Base-by-base conservation (phyloP, 306 rosid genomes). In the Hippophae rhamnoides region DNA sequence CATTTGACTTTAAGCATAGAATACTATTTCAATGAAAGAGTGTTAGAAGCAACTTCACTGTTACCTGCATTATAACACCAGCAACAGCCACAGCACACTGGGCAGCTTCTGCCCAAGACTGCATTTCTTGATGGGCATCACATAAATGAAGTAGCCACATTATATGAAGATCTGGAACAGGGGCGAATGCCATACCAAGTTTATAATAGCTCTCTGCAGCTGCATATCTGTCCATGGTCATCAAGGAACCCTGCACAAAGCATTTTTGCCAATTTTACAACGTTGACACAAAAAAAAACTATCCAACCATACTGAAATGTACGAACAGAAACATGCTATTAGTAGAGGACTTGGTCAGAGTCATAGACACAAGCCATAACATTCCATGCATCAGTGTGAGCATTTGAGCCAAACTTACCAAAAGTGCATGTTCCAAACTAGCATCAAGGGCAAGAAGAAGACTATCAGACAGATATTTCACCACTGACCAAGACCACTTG, bases 71-170 rank as follows among this genome's bases (percentile, higher is more conserved):
- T 52, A 92, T 96, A 76, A 92, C 94, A 66, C 96, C 96, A 53
- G 98, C 96, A 57, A 92, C 96, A 14, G 95, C 98, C 25, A 92
- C 98, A 27, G 98, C 93, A 76, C 98, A 92, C 75, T 92, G 98
- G 63, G 98, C 98, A 71, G 98, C 89, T 83, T 92, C 98, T 10
- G 96, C 98, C 96, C 96, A 87, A 18, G 98, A 92, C 72, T 87
- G 98, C 95, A 92, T 85, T 83, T 92, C 96, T 63, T 87, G 98
- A 70, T 92, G 98, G 1, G 98, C 98, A 74, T 92, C 98, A 72
- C 98, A 92, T 41, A 92, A 76, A 81, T 92, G 98, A 52, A 92
- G 88, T 73, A 92, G 77, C 98, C 98, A 92, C 98, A 92, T 92
- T 66, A 92, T 92, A 82, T 92, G 96, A 73, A 92, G 98, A 83